phyloP scores from a whole-genome alignment of 352 stramenopile genomes.

The Globisporangium recalcitrans region DNA sequence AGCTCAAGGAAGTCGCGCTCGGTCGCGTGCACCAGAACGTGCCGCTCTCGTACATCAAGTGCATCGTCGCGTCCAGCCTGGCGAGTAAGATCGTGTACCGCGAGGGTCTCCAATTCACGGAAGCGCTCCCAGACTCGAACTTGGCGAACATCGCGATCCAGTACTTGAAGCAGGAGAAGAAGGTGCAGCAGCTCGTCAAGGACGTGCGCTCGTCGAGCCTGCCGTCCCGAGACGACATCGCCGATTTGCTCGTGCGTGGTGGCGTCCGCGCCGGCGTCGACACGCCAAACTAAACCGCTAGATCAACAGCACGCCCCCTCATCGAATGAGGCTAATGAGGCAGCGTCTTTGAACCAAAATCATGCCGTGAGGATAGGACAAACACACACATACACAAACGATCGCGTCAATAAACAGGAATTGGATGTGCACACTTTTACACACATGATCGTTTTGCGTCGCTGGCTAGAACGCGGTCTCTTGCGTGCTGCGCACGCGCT shows the following conservation, averaged over 20 bases:
- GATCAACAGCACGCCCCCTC: background rate
- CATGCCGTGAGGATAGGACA: background rate
- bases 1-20: constrained; percentile 91
- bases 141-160: constrained; percentile 89
- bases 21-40: constrained; percentile 91
- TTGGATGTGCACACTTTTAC: background rate
- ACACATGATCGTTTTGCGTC: background rate
- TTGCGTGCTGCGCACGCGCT: constrained; percentile 3
- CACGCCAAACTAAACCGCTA: constrained; percentile 22
- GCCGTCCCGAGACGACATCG: constrained; percentile 59
- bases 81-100: constrained; percentile 98
- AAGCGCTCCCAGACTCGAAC: constrained; percentile 88
- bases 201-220: constrained; percentile 50
- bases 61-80: constrained; percentile 93
- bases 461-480: constrained; percentile 6
- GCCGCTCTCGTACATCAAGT: constrained; percentile 94
- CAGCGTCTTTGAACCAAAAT: background rate
- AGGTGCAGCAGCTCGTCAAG: constrained; percentile 84
- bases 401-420: constrained; percentile 11
- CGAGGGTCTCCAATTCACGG: constrained; percentile 95
- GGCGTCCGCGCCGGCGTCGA: constrained; percentile 74
- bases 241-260: constrained; percentile 64
- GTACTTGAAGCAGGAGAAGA: constrained; percentile 95
- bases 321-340: background rate
- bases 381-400: background rate